Evolutionary conservation across 2,329 filamentous ascomycete species (phyloP).

Genomic region (Lasiodiplodia hormozganensis): DNA sequence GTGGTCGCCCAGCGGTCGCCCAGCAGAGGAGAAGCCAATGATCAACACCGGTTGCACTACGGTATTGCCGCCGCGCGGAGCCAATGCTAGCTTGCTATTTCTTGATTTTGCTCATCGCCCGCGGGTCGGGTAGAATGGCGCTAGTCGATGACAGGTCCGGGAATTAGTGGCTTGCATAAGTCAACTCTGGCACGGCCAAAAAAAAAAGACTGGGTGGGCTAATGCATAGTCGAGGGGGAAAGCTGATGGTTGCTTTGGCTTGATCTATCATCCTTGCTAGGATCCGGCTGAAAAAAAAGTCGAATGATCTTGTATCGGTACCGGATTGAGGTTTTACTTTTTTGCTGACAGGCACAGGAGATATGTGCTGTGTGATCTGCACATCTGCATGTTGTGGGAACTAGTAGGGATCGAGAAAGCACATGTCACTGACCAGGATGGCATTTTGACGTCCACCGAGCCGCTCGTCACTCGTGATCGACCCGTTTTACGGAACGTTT

Average conservation of each 20-base stretch:
- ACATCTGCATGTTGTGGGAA: not conserved
- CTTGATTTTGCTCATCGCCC: not conserved
- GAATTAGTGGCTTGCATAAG: not conserved
- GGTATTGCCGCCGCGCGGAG: not conserved
- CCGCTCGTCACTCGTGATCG: not conserved
- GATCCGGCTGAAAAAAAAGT: not conserved
- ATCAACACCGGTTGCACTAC: not conserved
- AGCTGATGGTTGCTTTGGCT: not conserved
- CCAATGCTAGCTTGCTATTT: not conserved
- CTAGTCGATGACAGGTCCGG: not conserved
- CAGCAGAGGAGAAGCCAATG: too few species aligned
- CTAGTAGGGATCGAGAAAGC: not conserved
- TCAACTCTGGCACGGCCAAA: not conserved
- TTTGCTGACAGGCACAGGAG: conserved; percentile 1
- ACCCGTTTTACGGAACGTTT: not conserved
- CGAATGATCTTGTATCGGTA: not conserved
- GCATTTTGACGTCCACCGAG: not conserved
- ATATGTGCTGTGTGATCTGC: not conserved
- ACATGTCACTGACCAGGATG: not conserved
- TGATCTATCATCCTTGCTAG: not conserved
- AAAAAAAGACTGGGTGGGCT: not conserved
- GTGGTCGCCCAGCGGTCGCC: too few species aligned
- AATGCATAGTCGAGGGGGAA: not conserved
- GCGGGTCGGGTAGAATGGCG: not conserved
- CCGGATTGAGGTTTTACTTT: not conserved